These are phyloP conservation scores for Calocera viscosa DNA, from an alignment of 768 basidiomycete genomes.

Conservation along the genomic window DNA sequence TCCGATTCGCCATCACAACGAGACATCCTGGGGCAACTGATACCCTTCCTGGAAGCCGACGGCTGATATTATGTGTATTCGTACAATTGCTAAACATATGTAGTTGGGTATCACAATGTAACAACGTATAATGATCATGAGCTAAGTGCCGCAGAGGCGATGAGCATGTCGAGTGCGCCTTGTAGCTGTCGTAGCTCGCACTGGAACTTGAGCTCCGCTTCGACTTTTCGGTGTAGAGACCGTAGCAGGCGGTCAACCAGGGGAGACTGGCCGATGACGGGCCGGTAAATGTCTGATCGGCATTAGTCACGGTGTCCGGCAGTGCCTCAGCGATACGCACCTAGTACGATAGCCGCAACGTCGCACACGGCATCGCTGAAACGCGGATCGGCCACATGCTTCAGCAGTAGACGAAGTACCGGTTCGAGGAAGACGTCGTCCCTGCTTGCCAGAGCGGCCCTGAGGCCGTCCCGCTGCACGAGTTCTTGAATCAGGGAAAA, in stretches of 20 bases:
- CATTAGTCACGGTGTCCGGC: neutral
- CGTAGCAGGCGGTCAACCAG: slow-evolving; percentile 77
- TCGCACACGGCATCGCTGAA: slow-evolving; percentile 85
- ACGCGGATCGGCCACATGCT: slow-evolving; percentile 76
- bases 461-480: slow-evolving; percentile 78
- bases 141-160: slow-evolving; percentile 40
- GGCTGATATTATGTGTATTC: slow-evolving; percentile 18
- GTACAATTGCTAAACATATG: slow-evolving; percentile 10
- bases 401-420: slow-evolving; percentile 70
- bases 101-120: slow-evolving; percentile 4
- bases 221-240: slow-evolving; percentile 66
- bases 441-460: slow-evolving; percentile 72
- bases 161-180: slow-evolving; percentile 84
- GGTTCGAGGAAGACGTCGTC: slow-evolving; percentile 92
- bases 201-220: slow-evolving; percentile 77
- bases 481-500: slow-evolving; percentile 90
- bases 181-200: slow-evolving; percentile 66
- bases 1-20: slow-evolving; percentile 41
- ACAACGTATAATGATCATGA: neutral
- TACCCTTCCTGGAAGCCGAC: slow-evolving; percentile 43
- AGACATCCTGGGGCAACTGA: slow-evolving; percentile 55
- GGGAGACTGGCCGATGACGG: slow-evolving; percentile 88
- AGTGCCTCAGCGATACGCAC: slow-evolving; percentile 34
- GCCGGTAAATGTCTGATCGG: slow-evolving; percentile 69
- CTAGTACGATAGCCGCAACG: slow-evolving; percentile 65